phyloP scores from a whole-genome alignment of 139 green algal genomes.

The Chlorella sp. region DNA sequence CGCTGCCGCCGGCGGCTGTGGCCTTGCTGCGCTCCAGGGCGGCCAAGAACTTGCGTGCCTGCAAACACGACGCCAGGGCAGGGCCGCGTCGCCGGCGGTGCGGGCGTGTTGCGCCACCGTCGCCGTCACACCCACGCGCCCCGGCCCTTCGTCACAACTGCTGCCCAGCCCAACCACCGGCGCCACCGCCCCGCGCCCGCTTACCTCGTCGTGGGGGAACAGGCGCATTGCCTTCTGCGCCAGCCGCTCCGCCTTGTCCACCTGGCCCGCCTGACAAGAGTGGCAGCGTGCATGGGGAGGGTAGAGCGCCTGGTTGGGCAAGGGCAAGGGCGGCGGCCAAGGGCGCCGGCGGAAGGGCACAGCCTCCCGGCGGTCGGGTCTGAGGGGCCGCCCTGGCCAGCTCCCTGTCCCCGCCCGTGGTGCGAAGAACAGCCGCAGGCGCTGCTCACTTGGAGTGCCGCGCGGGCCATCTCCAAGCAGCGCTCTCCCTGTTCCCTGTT shows the following conservation, averaged over 20 bases:
- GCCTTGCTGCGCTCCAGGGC: neutral
- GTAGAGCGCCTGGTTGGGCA: too few relatives aligned
- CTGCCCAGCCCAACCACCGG: too few relatives aligned
- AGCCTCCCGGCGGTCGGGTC: too few relatives aligned
- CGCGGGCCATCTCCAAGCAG: conserved; percentile 42
- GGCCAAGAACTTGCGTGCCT: conserved; percentile 17
- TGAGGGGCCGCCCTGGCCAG: too few relatives aligned
- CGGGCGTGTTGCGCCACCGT: neutral
- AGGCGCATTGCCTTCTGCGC: conserved; percentile 59
- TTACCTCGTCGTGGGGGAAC: conserved; percentile 53
- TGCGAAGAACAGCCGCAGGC: too few relatives aligned
- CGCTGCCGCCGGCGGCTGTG: neutral
- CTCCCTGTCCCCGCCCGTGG: too few relatives aligned
- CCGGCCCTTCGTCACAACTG: neutral
- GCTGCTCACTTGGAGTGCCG: too few relatives aligned
- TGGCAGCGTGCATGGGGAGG: too few relatives aligned
- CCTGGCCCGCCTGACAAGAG: conserved; percentile 32
- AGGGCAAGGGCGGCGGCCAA: too few relatives aligned
- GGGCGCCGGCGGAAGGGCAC: too few relatives aligned
- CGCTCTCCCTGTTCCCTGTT: conserved; percentile 49
- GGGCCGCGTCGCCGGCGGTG: too few relatives aligned
- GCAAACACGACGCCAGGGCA: neutral
- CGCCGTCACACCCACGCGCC: neutral
- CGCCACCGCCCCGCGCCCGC: too few relatives aligned
- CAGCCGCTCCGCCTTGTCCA: conserved; percentile 56